Conservation (phyloP, 306 rosid species). For the Morella rubra region DNA sequence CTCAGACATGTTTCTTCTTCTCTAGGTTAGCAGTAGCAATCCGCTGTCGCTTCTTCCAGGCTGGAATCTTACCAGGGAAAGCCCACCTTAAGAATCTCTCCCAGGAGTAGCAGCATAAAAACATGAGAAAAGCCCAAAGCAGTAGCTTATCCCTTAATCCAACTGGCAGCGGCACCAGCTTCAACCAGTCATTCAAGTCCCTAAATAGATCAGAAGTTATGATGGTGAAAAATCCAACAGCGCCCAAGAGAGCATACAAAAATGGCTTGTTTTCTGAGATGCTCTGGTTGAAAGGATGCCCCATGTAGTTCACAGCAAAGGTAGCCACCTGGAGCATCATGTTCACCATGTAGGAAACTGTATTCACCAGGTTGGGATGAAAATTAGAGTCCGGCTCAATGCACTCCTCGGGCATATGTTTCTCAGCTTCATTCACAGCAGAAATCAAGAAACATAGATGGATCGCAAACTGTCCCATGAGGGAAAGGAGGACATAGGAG, state of each 20-base stretch:
- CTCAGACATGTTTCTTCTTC: constrained; percentile 66
- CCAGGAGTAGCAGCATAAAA: constrained; percentile 77
- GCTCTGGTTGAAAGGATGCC: constrained; percentile 99
- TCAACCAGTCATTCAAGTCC: constrained; percentile 80
- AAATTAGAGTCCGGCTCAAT: constrained; percentile 88
- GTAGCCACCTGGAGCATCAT: constrained; percentile 99
- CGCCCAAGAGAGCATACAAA: constrained; percentile 66
- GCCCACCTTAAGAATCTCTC: constrained; percentile 87
- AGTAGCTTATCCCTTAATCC: constrained; percentile 83
- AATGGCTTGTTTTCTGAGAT: constrained; percentile 87
- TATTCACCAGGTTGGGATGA: constrained; percentile 95
- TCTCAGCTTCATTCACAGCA: constrained; percentile 86
- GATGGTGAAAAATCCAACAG: constrained; percentile 73
- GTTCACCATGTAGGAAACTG: constrained; percentile 97
- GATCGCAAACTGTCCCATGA: constrained; percentile 85
- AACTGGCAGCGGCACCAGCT: constrained; percentile 83
- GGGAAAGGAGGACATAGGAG: constrained; percentile 82
- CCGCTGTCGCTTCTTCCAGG: constrained; percentile 84
- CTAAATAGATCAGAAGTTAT: constrained; percentile 88
- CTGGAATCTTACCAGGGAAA: constrained; percentile 87
- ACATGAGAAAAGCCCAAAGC: constrained; percentile 85
- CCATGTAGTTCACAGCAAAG: constrained; percentile 97
- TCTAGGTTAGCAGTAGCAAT: constrained; percentile 59
- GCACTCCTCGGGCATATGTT: constrained; percentile 95
- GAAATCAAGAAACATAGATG: constrained; percentile 76